Conservation (phyloP, 306 rosid species). For the Quercus parvula region DNA sequence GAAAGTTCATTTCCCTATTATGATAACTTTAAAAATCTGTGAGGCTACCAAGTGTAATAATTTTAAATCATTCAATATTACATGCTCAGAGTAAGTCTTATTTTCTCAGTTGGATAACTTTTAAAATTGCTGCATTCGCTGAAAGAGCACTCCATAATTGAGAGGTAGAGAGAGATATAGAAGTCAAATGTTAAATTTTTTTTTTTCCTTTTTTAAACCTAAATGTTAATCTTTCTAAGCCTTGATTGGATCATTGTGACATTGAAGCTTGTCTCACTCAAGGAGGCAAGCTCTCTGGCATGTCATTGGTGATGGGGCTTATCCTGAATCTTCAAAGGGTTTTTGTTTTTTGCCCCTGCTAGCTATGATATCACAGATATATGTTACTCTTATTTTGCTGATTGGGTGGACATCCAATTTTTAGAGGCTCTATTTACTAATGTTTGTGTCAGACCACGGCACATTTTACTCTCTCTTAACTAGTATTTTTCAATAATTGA, state of each 20-base stretch:
- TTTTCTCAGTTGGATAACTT: not conserved
- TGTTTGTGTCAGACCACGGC: not conserved
- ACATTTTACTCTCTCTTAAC: not conserved
- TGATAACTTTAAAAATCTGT: slow-evolving; percentile 12
- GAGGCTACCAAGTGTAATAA: not conserved
- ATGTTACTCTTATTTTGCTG: not conserved
- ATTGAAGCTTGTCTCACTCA: slow-evolving; percentile 50
- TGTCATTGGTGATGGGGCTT: slow-evolving; percentile 37
- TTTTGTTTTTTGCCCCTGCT: not conserved
- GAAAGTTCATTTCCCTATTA: slow-evolving; percentile 21
- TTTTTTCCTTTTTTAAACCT: not conserved
- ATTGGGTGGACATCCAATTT: not conserved
- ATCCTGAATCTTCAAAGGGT: slow-evolving; percentile 37
- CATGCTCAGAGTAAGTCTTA: not conserved
- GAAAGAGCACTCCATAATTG: not conserved
- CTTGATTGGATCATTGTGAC: slow-evolving; percentile 25
- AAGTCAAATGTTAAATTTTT: not conserved
- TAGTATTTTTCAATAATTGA: too few relatives aligned
- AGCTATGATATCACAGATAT: not conserved
- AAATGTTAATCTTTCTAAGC: not conserved
- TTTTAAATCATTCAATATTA: slow-evolving; percentile 18
- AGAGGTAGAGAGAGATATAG: not conserved
- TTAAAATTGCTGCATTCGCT: not conserved
- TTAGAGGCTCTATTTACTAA: not conserved
- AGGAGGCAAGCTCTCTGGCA: slow-evolving; percentile 64